Evolutionary conservation across 176 grass and related monocot species (phyloP).

Genomic region (Musa beccarii): DNA sequence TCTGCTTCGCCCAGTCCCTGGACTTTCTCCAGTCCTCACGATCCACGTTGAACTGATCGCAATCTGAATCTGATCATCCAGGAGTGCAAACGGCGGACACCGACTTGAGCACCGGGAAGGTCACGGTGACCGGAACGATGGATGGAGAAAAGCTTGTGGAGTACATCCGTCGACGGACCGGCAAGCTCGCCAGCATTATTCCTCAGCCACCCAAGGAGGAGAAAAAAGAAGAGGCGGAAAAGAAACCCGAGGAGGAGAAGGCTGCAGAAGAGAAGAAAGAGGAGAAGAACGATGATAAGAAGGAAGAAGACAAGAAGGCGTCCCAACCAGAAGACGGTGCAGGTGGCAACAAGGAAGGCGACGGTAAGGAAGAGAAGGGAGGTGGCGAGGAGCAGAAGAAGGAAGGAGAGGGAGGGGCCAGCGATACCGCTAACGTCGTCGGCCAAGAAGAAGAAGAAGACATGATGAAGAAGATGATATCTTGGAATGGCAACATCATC

Average conservation of each 20-base stretch:
- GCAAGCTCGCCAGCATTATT: conserved; percentile 53
- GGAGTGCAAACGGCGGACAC: conserved; percentile 52
- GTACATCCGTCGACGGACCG: conserved; percentile 56
- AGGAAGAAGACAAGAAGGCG: conserved; percentile 17
- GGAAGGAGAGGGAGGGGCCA: conserved; percentile 10
- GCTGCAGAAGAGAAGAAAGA: conserved; percentile 28
- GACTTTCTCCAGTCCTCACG: no score
- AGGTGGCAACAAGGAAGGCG: conserved; percentile 3
- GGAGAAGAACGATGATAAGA: conserved; percentile 6
- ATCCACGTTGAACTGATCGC: background rate
- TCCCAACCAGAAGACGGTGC: background rate
- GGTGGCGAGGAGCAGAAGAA: conserved; percentile 25
- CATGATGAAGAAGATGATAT: conserved; percentile 54
- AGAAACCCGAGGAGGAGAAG: conserved; percentile 23
- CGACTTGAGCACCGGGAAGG: conserved; percentile 33
- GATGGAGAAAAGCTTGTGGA: conserved; percentile 34
- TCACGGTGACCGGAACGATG: conserved; percentile 50
- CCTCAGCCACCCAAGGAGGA: conserved; percentile 30
- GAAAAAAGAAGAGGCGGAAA: conserved; percentile 21
- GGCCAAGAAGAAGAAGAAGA: conserved; percentile 50
- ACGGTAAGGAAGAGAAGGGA: conserved; percentile 24
- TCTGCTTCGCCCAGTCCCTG: background rate
- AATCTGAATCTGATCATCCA: conserved; percentile 6
- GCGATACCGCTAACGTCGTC: conserved; percentile 24
- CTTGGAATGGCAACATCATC: conserved; percentile 28